Evolutionary conservation across 345 rosid species (phyloP), one percentile per base, ranked within the genome.

Genomic region (Dovyalis caffra): DNA sequence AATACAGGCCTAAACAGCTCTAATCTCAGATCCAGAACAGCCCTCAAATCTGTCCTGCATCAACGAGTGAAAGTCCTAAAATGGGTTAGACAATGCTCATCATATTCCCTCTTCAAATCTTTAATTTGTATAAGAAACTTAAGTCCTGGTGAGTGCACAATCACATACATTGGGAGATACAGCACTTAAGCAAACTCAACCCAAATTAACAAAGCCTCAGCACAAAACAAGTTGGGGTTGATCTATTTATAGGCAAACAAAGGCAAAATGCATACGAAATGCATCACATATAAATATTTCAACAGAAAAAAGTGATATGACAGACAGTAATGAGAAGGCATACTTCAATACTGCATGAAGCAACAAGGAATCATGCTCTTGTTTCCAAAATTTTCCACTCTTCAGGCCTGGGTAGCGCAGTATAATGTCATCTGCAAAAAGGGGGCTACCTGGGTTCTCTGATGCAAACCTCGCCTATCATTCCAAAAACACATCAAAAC

Each of bases 361-460:
- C 80, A 96, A 83, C 74, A 85, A 70, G 37, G 74, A 74, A 86
- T 96, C 99, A 78, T 96, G 98, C 72, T 90, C 98, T 80, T 88
- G 94, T 77, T 90, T 96, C 99, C 99, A 96, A 78, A 83, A 82
- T 80, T 86, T 90, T 75, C 98, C 98, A 82, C 94, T 82, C 84
- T 85, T 88, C 72, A 96, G 80, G 69, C 89, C 90, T 25, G 99
- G 95, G 76, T 84, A 93, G 77, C 94, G 93, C 76, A 75, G 72
- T 58, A 86, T 60, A 65, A 92, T 88, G 79, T 95, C 97, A 64
- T 88, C 86, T 0, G 89, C 37, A 66, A 90, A 92, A 80, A 87
- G 89, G 34, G 88, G 85, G 70, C 77, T 68, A 1, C 84, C 79
- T 64, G 90, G 91, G 64, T 91, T 89, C 66, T 84, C 92, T 68